A percentile compares a stretch with the other conserved stretches of the same genome.
Evolutionary conservation across 345 rosid genomes (phyloP).

Genomic region (Hypericum androsaemum): DNA sequence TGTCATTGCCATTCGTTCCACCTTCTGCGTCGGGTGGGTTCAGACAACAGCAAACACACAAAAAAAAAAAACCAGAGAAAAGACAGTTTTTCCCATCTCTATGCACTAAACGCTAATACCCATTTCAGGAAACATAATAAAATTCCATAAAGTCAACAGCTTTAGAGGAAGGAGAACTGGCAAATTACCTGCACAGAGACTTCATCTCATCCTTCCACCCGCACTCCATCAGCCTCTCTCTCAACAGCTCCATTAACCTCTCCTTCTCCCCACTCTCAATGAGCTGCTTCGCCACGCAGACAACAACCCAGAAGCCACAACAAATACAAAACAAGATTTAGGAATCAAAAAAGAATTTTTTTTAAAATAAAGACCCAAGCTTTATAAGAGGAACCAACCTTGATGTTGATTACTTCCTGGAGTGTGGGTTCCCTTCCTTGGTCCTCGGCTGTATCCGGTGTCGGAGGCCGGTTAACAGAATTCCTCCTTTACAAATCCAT

Average conservation of each 20-base stretch:
- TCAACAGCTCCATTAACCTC: constrained; percentile 55
- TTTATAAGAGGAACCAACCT: constrained; percentile 44
- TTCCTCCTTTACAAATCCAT: constrained; percentile 32
- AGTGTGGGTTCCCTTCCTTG: constrained; percentile 41
- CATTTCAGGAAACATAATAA: not conserved
- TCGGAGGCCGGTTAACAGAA: constrained; percentile 56
- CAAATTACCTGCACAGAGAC: constrained; percentile 70
- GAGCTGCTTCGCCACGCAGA: constrained; percentile 21
- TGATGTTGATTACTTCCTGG: constrained; percentile 48
- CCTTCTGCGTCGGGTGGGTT: too few species aligned
- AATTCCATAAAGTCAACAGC: not conserved
- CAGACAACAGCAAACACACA: too few species aligned
- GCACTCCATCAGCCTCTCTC: constrained; percentile 63
- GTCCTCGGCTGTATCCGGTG: constrained; percentile 39
- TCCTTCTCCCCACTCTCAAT: constrained; percentile 73
- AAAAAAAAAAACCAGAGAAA: too few species aligned
- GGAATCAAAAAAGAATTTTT: not conserved
- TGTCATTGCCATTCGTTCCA: too few species aligned
- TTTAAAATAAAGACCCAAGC: not conserved
- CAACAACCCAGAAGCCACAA: not conserved
- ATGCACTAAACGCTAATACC: not conserved
- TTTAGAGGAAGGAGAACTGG: not conserved
- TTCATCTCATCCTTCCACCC: constrained; percentile 85
- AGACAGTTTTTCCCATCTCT: too few species aligned
- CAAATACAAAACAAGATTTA: not conserved